These are phyloP conservation scores for Tardiomyces blankii DNA, from an alignment of 1,139 yeast genomes.

Conservation along the genomic window DNA sequence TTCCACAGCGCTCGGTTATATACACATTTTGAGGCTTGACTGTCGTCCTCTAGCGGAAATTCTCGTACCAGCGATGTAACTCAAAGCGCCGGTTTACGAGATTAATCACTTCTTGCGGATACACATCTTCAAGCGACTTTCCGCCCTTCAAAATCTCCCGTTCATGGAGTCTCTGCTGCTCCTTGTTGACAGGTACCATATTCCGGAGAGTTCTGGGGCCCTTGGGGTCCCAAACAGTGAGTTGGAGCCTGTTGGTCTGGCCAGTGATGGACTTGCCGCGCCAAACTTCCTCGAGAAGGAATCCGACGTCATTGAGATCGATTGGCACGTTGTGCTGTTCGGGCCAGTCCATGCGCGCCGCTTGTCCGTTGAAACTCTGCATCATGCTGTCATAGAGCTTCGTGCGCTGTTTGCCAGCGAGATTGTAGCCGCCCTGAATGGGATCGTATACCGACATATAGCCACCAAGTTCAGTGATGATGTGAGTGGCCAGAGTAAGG, in stretches of 20 bases:
- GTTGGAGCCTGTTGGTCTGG: conserved; percentile 62
- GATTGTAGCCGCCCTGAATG: conserved; percentile 30
- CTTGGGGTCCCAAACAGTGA: conserved; percentile 73
- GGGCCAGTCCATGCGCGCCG: conserved; percentile 55
- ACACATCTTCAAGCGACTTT: conserved; percentile 50
- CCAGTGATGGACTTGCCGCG: conserved; percentile 88
- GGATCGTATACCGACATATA: conserved; percentile 52
- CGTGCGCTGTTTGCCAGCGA: conserved; percentile 83
- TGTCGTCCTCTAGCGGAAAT: conserved; percentile 13
- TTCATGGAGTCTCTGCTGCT: conserved; percentile 77
- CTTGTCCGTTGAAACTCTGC: conserved; percentile 81
- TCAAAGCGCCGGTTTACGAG: conserved; percentile 51
- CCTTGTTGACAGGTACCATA: conserved; percentile 78
- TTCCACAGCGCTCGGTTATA: no score
- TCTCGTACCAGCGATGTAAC: conserved; percentile 56
- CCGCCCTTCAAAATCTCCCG: conserved; percentile 57
- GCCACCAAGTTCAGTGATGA: conserved; percentile 70
- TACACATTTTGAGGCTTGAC: no score
- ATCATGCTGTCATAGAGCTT: conserved; percentile 75
- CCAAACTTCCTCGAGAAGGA: conserved; percentile 83
- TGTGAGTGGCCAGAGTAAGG: conserved; percentile 72
- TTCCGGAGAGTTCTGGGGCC: conserved; percentile 48
- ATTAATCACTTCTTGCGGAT: conserved; percentile 47
- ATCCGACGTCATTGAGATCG: conserved; percentile 61
- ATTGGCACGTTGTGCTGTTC: conserved; percentile 34